These are phyloP conservation scores for Casuarina equisetifolia DNA, from an alignment of 306 rosid species.

Conservation along the genomic window DNA sequence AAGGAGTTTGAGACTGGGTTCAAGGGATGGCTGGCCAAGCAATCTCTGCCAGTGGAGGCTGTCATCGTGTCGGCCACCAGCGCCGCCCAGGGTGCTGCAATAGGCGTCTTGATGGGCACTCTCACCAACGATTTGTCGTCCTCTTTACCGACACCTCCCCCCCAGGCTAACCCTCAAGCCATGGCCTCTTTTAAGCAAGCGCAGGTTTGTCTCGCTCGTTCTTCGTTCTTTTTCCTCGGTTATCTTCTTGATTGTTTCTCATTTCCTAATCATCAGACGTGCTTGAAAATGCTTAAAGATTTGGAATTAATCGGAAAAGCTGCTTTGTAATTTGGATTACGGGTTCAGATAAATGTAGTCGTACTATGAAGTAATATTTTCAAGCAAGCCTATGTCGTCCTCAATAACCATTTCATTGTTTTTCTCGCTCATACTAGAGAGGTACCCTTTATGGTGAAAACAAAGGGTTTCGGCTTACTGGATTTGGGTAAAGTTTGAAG, in stretches of 20 bases:
- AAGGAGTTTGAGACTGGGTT: constrained; percentile 63
- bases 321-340: too few species aligned
- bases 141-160: constrained; percentile 62
- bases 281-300: too few species aligned
- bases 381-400: not conserved
- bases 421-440: not conserved
- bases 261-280: not conserved
- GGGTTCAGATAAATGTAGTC: too few species aligned
- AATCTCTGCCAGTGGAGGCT: constrained; percentile 79
- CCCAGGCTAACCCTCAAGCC: constrained; percentile 72
- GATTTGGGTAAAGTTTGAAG: not conserved
- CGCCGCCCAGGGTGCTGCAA: constrained; percentile 92
- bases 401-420: not conserved
- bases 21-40: constrained; percentile 71
- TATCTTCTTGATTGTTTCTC: not conserved
- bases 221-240: not conserved
- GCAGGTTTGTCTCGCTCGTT: constrained; percentile 46
- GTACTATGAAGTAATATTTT: too few species aligned
- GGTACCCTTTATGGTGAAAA: not conserved
- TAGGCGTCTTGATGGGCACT: constrained; percentile 87
- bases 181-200: constrained; percentile 93
- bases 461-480: not conserved
- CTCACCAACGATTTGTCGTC: constrained; percentile 64
- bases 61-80: constrained; percentile 82
- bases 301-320: too few species aligned